A percentile compares a stretch with the other conserved stretches of the same genome.
phyloP scores from a whole-genome alignment of 164 flowering plant genomes.

The Platanus orientalis region DNA sequence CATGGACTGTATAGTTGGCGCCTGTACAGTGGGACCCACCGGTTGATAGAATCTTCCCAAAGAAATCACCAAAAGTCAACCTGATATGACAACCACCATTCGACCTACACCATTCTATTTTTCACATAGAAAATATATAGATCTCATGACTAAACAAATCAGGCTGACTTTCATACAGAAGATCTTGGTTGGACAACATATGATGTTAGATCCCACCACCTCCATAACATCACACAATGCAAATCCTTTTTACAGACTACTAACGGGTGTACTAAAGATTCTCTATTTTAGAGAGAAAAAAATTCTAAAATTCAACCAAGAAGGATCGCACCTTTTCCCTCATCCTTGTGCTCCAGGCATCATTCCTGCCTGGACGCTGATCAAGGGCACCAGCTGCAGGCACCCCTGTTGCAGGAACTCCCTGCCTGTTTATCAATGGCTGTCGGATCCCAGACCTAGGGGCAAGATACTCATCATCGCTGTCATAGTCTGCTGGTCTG shows the following conservation, averaged over 20 bases:
- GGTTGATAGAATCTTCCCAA: too few species aligned
- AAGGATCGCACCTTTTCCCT: constrained; percentile 62
- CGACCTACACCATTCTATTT: too few species aligned
- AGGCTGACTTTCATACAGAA: too few species aligned
- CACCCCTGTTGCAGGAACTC: constrained; percentile 57
- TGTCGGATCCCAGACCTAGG: constrained; percentile 55
- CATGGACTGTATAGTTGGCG: too few species aligned
- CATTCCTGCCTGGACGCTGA: constrained; percentile 68
- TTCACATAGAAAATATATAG: too few species aligned
- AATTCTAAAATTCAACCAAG: not conserved
- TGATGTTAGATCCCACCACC: not conserved
- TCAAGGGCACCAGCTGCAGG: constrained; percentile 65
- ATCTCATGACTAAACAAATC: too few species aligned
- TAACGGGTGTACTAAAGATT: not conserved
- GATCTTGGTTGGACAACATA: too few species aligned
- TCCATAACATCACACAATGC: not conserved
- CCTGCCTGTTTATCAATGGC: constrained; percentile 59
- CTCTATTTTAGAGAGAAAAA: not conserved
- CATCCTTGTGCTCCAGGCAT: constrained; percentile 94
- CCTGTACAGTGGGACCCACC: too few species aligned
- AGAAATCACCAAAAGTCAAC: too few species aligned
- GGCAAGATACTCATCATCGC: constrained; percentile 71
- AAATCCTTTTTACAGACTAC: not conserved
- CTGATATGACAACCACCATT: too few species aligned
- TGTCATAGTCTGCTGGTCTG: constrained; percentile 70